Evolutionary conservation across 2,329 filamentous ascomycete species (phyloP), one percentile per base, ranked within the genome.

Genomic region (Lecanoromycetidae sp.): DNA sequence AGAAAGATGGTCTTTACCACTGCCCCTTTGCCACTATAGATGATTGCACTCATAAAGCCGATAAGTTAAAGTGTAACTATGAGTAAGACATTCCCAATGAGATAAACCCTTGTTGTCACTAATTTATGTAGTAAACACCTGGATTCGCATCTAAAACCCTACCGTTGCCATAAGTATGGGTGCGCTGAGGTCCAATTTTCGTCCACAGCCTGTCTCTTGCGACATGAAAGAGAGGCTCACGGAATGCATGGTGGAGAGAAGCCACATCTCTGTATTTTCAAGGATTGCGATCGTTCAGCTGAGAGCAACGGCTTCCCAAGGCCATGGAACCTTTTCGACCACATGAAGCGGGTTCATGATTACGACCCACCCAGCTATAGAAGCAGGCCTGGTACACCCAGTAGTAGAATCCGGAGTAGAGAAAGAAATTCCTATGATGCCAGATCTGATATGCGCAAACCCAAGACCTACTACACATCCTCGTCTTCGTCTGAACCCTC

Each of bases 21-120:
- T 96, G 90, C 73, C 90, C 90, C 5, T 91, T 83, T 73, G 80
- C 83, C 63, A 82, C 79, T 57, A 69, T 72, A 48, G 69, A 75
- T 42, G 73, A 80, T 60, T 96, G 90, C 76, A 84, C 77, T 65
- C 90, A 95, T 78, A 84, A 85, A 69, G 79, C 88, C 33, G 91
- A 93, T 61, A 91, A 93, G 71, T 84, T 96, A 58, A 95, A 95
- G 77, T 95, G 90, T 80, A 94, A 94, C 69, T 96, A 95, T 63
- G 88, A 95, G 88, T 94, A 82, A 77, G 86, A 69, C 32, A 48
- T 55, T 49, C 62, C 44, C 9, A 10, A 10, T 12, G 2, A 2
- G 26, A 20, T 32, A 12, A 19, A n/a, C 13, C n/a, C 34, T 9
- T 12, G 20, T 17, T 22, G 34, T 26, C 17, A 33, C 58, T 56